Base-by-base conservation (phyloP, 2,329 filamentous ascomycete species). In the Botrytis fabae region DNA sequence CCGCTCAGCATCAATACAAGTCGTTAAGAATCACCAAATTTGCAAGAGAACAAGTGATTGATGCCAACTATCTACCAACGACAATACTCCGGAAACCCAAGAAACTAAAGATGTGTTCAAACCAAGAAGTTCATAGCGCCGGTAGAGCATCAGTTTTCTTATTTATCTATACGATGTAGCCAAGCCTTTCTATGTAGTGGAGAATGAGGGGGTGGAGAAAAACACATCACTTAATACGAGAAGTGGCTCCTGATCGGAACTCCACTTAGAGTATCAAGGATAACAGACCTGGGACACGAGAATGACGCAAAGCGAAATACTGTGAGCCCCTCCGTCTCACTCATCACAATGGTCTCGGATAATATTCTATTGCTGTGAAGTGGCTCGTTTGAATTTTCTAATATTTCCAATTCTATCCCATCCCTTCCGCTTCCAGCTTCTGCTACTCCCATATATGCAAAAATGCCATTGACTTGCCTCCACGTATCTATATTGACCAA, bases 391-490 rank as follows among this genome's bases (percentile, higher is more conserved):
- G n/a, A n/a, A 54, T 54, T 57, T 42, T 57, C 25, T 42, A n/a
- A 42, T 44, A 42, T 57, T 57, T 57, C 48, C 65, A 4, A 69
- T 42, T 20, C 48, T 42, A 44, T 69, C 38, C 38, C 18, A 42
- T n/a, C 51, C 40, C 48, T 42, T 57, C 51, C n/a, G 14, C 46
- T 48, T 54, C 25, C 65, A 66, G n/a, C 35, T 28, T 32, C 51
- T 57, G 28, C 38, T 32, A 38, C 65, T 32, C 12, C 35, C 46
- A 69, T 69, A 57, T 42, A 69, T 51, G 40, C 65, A 46, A 42
- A 63, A n/a, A 63, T 28, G 28, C n/a, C 61, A 63, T 42, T 42
- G n/a, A 63, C 61, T 32, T 18, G 65, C 48, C 65, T 57, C 35
- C 1, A 57, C 65, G n/a, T 59, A 69, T 69, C 38, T 57, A 69